phyloP scores from a whole-genome alignment of 2,329 filamentous ascomycete genomes.

The Clonostachys solani region DNA sequence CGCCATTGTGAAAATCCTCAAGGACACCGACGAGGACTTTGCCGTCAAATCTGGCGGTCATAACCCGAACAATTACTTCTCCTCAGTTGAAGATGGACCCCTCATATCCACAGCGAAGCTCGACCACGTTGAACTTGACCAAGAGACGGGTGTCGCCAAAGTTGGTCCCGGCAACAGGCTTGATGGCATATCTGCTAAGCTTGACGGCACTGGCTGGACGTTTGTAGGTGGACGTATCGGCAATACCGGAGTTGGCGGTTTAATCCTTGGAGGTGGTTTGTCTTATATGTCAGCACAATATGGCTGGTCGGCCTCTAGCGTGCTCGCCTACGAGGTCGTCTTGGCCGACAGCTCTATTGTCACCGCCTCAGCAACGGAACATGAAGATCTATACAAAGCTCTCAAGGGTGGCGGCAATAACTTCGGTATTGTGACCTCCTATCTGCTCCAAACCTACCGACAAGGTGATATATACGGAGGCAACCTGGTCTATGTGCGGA shows the following conservation, averaged over 20 bases:
- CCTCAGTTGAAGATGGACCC: slow-evolving; percentile 43
- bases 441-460: slow-evolving; percentile 33
- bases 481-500: slow-evolving; percentile 27
- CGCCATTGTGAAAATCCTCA: slow-evolving; percentile 42
- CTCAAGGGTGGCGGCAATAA: slow-evolving; percentile 8
- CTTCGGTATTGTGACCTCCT: slow-evolving; percentile 17
- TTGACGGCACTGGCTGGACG: slow-evolving; percentile 27
- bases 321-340: slow-evolving; percentile 14
- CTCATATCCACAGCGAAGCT: slow-evolving; percentile 42
- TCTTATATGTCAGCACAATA: slow-evolving; percentile 11
- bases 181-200: slow-evolving; percentile 29
- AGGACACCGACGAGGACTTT: slow-evolving; percentile 34
- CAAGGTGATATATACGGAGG: slow-evolving; percentile 37
- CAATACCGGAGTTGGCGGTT: slow-evolving; percentile 13
- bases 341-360: slow-evolving; percentile 5
- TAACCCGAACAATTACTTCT: slow-evolving; percentile 46
- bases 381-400: slow-evolving; percentile 5
- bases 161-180: slow-evolving; percentile 42
- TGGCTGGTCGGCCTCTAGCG: slow-evolving; percentile 15
- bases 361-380: slow-evolving; percentile 1
- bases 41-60: slow-evolving; percentile 55
- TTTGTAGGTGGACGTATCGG: not conserved
- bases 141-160: slow-evolving; percentile 25
- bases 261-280: slow-evolving; percentile 15
- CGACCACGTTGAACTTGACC: slow-evolving; percentile 31